Evolutionary conservation across 148 eudicot species (phyloP), one percentile per base, ranked within the genome.

Genomic region (Mesembryanthemum crystallinum): DNA sequence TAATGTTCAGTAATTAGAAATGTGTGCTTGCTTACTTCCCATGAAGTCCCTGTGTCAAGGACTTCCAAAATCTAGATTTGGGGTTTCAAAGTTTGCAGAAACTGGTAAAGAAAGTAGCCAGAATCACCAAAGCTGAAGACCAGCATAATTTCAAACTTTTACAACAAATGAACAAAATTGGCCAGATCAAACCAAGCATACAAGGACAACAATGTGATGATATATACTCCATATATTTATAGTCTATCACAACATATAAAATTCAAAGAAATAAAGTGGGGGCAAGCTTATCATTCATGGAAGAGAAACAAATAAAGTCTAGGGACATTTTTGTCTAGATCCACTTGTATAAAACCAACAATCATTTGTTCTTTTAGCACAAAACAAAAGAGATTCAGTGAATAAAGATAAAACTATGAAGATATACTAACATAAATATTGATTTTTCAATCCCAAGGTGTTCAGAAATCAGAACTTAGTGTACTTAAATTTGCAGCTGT

Each of bases 361-460:
- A 67, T 45, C 30, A 52, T 72, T 35, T 63, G 74, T 45, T 71
- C 47, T 62, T 68, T 67, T 69, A 69, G 27, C 72, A 75, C 62
- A 43, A 64, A 67, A 75, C 66, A 69, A 64, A 76, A 80, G 27
- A 29, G 52, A 54, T 24, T 32, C n/a, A 45, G 57, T 28, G 14
- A 63, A 20, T 23, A 6, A 47, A 28, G 1, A 58, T 64, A 25
- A 71, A 18, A 30, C 52, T 33, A 74, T 39, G 67, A 37, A 60
- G 47, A 14, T 35, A 37, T 33, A 51, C 39, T 35, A 35, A 35
- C 39, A 68, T 52, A 72, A 13, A 64, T 72, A 35, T 71, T 71
- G 43, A 47, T 18, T 76, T 80, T 63, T 20, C 76, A 80, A 76
- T 80, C 79, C 83, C 83, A 37, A 80, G 79, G 67, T 63, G 67